Evolutionary conservation across 371 early-diverging fungal genomes (phyloP).

Genomic region (Mycotypha africana): DNA sequence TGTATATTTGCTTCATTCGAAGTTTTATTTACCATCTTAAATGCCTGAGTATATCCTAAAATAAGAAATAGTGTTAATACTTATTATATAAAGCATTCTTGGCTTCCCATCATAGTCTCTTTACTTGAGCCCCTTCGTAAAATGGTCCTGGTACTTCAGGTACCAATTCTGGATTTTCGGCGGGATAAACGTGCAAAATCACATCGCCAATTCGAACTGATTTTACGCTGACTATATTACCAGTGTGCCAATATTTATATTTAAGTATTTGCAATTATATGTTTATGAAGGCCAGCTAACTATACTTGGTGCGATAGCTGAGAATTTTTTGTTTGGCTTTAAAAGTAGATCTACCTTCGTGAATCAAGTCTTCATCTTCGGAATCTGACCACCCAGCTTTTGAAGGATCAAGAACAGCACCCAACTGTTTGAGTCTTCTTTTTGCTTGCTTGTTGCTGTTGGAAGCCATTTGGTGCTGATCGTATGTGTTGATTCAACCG

Average conservation of each 20-base stretch:
- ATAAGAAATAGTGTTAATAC: not conserved
- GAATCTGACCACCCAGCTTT: constrained; percentile 44
- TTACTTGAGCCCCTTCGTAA: constrained; percentile 65
- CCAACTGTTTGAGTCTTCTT: constrained; percentile 40
- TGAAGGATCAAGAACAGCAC: constrained; percentile 29
- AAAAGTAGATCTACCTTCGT: constrained; percentile 22
- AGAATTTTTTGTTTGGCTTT: not conserved
- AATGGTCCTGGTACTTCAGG: constrained; percentile 57
- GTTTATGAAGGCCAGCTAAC: not conserved
- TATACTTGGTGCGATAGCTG: not conserved
- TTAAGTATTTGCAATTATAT: not conserved
- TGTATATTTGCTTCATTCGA: no score
- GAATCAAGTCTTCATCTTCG: constrained; percentile 40
- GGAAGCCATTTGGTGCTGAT: constrained; percentile 3
- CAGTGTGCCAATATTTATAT: no score
- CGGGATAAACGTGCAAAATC: constrained; percentile 47
- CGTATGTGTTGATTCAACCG: no score
- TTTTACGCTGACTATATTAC: constrained; percentile 32
- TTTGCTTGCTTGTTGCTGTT: constrained; percentile 36
- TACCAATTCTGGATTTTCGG: constrained; percentile 58
- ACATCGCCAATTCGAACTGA: constrained; percentile 64
- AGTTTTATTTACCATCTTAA: constrained; percentile 65
- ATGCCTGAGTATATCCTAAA: constrained; percentile 68
- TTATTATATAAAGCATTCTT: not conserved
- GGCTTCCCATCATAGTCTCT: not conserved